Base-by-base conservation (phyloP, 139 green algal species). In the Auxenochlorella pyrenoidosa region DNA sequence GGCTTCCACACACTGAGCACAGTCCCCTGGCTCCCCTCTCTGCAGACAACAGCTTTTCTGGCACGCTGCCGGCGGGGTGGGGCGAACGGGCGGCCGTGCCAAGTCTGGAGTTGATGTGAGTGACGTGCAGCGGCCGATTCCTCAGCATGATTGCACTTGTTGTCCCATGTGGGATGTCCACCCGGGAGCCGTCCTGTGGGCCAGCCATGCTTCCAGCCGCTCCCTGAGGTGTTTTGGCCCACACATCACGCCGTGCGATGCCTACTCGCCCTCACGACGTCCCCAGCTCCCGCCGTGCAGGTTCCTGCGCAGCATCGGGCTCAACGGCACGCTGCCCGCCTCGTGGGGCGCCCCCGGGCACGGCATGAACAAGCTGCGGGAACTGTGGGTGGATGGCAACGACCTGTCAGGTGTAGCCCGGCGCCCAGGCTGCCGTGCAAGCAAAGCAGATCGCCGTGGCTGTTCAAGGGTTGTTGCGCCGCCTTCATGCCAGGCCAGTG, bases 371-470 rank as follows among this genome's bases (percentile, higher is more conserved):
- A 66, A 47, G 43, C 19, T 86, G 82, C 43, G 82, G 19, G 43
- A 79, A 66, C 82, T 86, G 32, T 86, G 82, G 82, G 40, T 86
- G 0, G 82, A 86, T 12, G 82, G 82, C 60, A 85, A 85, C 63
- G 66, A 85, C 32, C 32, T 85, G 41, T 65, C 40, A 15, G 80
- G 76, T 82, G 76, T 18, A 16, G 18, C 22, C 26, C 22, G 12
- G 60, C 3, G 60, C 4, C 47, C 8, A 12, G 6, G 6, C 47
- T 58, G 6, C 8, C 47, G 8, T 58, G 6, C 12, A 12, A 58
- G n/a, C n/a, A n/a, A n/a, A n/a, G n/a, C n/a, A n/a, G n/a, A n/a
- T n/a, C n/a, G n/a, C n/a, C n/a, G n/a, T n/a, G n/a, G n/a, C n/a
- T n/a, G n/a, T n/a, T n/a, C n/a, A n/a, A n/a, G n/a, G n/a, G n/a